Evolutionary conservation across 305 asterid genomes (phyloP).

Genomic region (Fraxinus ornus): DNA sequence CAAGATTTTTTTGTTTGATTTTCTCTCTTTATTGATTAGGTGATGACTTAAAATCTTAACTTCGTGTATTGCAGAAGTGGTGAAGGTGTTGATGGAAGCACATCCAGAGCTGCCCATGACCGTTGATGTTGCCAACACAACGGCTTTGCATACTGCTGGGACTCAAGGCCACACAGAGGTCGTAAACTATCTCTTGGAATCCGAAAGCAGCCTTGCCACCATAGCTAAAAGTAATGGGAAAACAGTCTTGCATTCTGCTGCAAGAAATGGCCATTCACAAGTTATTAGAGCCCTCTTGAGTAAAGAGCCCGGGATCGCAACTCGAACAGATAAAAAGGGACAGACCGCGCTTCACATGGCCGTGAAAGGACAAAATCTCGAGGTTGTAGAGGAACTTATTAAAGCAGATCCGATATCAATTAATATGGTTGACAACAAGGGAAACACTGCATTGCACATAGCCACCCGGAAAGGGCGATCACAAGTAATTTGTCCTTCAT

Average conservation of each 20-base stretch:
- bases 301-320: slow-evolving; percentile 33
- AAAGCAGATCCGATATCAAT: slow-evolving; percentile 37
- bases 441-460: slow-evolving; percentile 48
- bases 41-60: neutral
- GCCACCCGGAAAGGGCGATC: slow-evolving; percentile 48
- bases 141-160: slow-evolving; percentile 37
- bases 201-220: slow-evolving; percentile 30
- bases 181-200: slow-evolving; percentile 28
- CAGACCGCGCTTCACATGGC: slow-evolving; percentile 65
- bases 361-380: slow-evolving; percentile 46
- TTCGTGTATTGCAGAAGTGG: slow-evolving; percentile 23
- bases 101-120: slow-evolving; percentile 40
- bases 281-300: slow-evolving; percentile 38
- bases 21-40: neutral
- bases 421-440: slow-evolving; percentile 51
- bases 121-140: slow-evolving; percentile 30
- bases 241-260: slow-evolving; percentile 51
- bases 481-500: slow-evolving; percentile 32
- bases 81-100: slow-evolving; percentile 30
- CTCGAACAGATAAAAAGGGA: slow-evolving; percentile 49
- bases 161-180: slow-evolving; percentile 33
- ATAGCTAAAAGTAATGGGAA: slow-evolving; percentile 51
- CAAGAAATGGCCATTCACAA: slow-evolving; percentile 51
- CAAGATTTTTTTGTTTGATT: neutral
- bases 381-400: slow-evolving; percentile 48